Evolutionary conservation across 169 alveolate species (phyloP), one percentile per base, ranked within the genome.

Genomic region (Condylostoma magnum): DNA sequence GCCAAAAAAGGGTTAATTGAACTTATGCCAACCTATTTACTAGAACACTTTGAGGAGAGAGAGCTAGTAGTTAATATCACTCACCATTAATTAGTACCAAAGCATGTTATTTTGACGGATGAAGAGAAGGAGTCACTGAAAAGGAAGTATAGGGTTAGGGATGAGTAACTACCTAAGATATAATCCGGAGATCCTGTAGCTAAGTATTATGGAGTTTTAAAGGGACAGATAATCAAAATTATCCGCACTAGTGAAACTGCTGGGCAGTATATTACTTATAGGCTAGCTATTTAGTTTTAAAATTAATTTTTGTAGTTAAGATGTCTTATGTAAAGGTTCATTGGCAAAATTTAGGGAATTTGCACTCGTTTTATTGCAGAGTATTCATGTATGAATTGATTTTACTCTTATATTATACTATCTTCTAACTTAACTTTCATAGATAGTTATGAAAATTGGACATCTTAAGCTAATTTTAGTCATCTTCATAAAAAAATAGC

Each of bases 231-330:
- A 48, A 98, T 97, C 69, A 97, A 97, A 84, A 97, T 97, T 63
- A 94, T 96, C 46, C 87, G 99, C 57, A 98, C 98, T 22, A 87
- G 97, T 52, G 99, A 97, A 78, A 96, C 99, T n/a, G 99, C 99
- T 2, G 99, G 99, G n/a, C 86, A 98, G 82, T 97, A 97, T 83
- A 97, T 97, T 65, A 97, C 99, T 18, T 97, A 95, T 71, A 85
- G 99, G 65, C 88, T 96, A 33, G 97, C 89, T 25, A 90, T 90
- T 52, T 92, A 69, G 54, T n/a, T n/a, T n/a, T n/a, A n/a, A n/a
- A n/a, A n/a, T n/a, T n/a, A 41, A 28, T 71, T 5, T 30, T 30
- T 20, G n/a, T n/a, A n/a, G n/a, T n/a, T n/a, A n/a, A n/a, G n/a
- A 58, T 4, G 27, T 27, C 15, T 4, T 30, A 15, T 10, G 43